phyloP scores from a whole-genome alignment of 2,329 filamentous ascomycete species.

The Rutstroemia sp. region DNA sequence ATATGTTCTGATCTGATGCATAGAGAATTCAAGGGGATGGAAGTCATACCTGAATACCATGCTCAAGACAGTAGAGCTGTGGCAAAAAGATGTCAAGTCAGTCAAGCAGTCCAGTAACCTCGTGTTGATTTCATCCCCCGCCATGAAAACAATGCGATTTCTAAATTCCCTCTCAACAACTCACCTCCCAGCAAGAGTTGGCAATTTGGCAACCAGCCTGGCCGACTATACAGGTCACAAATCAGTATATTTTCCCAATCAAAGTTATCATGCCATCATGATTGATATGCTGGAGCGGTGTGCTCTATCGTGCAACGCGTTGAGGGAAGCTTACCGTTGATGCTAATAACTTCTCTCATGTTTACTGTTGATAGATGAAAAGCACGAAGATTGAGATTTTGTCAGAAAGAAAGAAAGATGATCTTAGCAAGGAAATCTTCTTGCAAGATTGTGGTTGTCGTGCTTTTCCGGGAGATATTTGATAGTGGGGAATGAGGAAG shows the following conservation, averaged over 20 bases:
- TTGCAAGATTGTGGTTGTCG: slow-evolving; percentile 12
- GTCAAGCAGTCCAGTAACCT: slow-evolving; percentile 11
- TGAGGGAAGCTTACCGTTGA: slow-evolving; percentile 71
- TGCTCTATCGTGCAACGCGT: slow-evolving; percentile 31
- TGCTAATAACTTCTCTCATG: slow-evolving; percentile 99
- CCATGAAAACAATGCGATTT: slow-evolving; percentile 4
- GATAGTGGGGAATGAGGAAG: slow-evolving; percentile 19
- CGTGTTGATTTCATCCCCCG: too few relatives aligned
- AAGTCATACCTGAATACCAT: slow-evolving; percentile 86
- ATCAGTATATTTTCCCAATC: slow-evolving; percentile 19
- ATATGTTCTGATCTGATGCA: background rate
- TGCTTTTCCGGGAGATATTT: slow-evolving; percentile 9
- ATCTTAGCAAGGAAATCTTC: slow-evolving; percentile 9
- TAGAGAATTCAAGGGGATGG: background rate
- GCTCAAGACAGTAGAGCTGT: slow-evolving; percentile 99
- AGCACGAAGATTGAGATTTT: slow-evolving; percentile 14
- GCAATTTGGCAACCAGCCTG: slow-evolving; percentile 99
- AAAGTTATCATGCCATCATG: slow-evolving; percentile 11
- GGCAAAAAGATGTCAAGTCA: slow-evolving; percentile 26
- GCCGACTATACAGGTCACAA: slow-evolving; percentile 61
- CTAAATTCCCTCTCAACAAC: slow-evolving; percentile 32
- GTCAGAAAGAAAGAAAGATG: slow-evolving; percentile 6
- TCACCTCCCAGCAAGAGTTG: slow-evolving; percentile 99
- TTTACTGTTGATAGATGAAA: slow-evolving; percentile 34
- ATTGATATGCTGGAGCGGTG: slow-evolving; percentile 25